Base-by-base conservation (phyloP, 192 early-diverging fungal genomes). In the Chytriomyces confervae region DNA sequence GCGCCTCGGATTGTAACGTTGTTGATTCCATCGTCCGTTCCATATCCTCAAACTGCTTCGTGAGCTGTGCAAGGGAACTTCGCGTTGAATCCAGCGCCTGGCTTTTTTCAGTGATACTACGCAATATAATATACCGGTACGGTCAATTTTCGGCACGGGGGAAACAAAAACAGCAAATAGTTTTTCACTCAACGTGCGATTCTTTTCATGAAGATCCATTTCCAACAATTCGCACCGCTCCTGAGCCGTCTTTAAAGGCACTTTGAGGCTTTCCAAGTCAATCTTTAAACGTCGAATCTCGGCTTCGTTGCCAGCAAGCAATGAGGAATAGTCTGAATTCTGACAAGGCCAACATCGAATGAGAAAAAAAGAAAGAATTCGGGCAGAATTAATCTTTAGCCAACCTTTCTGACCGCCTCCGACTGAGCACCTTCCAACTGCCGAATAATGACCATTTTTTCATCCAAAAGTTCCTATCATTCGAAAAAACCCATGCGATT, bases 381-480 rank as follows among this genome's bases (percentile, higher is more conserved):
- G 53, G 13, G 13, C 46, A 69, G 1, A 50, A 11, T 16, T 7
- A 24, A 47, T 45, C 11, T 16, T 47, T 13, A 23, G 13, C 27
- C 20, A 9, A 74, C 72, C 72, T 74, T 74, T 24, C 62, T 20
- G 61, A 74, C 29, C 36, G 72, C 27, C 20, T 74, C 72, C 11
- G 61, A 63, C 44, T 74, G 72, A 2, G 72, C 44, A 18, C 36
- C 29, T 27, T 74, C 72, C 60, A 74, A 44, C 44, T 61, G 61
- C n/a, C 62, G 23, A 24, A 74, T 74, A 5, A 62, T 74, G n/a
- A 63, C 20, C 10, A 74, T 62, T 48, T 74, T 74, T 45, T 74
- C 72, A 24, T 74, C 72, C 29, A 74, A 27, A 11, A 74, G 10
- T 74, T 74, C 72, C 62, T 74, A 44, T 7, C 9, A 24, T 13